Conservation (phyloP, 768 basidiomycete species). For the Lactarius hengduanensis region DNA sequence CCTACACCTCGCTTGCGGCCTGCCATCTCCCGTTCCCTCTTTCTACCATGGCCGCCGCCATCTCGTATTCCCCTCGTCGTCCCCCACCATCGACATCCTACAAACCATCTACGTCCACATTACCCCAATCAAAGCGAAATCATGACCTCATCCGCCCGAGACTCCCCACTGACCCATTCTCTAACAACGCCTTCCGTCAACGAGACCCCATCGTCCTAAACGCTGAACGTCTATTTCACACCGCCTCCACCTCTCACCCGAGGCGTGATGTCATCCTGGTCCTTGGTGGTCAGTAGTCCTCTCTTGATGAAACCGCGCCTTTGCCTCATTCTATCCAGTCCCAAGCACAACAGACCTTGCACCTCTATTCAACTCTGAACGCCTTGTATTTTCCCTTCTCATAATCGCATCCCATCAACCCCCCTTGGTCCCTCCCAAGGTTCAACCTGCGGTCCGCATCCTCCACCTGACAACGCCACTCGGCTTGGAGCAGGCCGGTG, state of each 20-base stretch:
- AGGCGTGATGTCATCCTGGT: slow-evolving; percentile 39
- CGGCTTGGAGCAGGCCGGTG: slow-evolving; percentile 36
- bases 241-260: slow-evolving; percentile 27
- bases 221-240: slow-evolving; percentile 30
- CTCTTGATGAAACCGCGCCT: not conserved
- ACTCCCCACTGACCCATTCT: slow-evolving; percentile 40
- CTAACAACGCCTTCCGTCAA: slow-evolving; percentile 26
- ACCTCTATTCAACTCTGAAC: slow-evolving; percentile 37
- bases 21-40: not conserved
- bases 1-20: not conserved
- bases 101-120: not conserved
- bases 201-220: slow-evolving; percentile 35
- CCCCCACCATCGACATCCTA: not conserved
- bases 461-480: slow-evolving; percentile 38
- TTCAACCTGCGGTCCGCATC: slow-evolving; percentile 37
- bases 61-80: slow-evolving; percentile 2
- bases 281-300: slow-evolving; percentile 37
- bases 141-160: slow-evolving; percentile 37
- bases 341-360: slow-evolving; percentile 33
- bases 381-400: slow-evolving; percentile 39
- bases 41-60: slow-evolving; percentile 1
- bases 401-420: slow-evolving; percentile 40
- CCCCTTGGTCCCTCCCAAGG: slow-evolving; percentile 32
- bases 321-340: slow-evolving; percentile 6
- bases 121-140: slow-evolving; percentile 4